Percentiles rank a stretch among this genome's conserved stretches.
These are phyloP conservation scores for Solioccasus polychromus DNA, from an alignment of 768 basidiomycete genomes.

Conservation along the genomic window DNA sequence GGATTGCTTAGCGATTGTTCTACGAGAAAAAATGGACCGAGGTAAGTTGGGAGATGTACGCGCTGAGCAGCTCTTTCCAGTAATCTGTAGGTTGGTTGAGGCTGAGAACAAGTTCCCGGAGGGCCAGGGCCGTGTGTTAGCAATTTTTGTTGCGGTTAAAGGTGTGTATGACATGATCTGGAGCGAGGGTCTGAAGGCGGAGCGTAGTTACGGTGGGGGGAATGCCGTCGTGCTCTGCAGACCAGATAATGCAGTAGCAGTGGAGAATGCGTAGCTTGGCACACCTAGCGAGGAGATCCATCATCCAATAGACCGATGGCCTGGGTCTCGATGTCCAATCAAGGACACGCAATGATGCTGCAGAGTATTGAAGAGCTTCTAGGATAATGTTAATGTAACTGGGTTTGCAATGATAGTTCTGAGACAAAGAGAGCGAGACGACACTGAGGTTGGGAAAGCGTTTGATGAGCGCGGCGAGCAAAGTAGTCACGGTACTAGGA, in stretches of 20 bases:
- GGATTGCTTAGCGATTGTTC: background rate
- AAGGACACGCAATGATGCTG: conserved; percentile 21
- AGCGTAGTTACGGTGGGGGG: conserved; percentile 17
- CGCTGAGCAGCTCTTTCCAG: conserved; percentile 14
- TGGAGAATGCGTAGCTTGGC: conserved; percentile 17
- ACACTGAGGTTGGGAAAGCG: conserved; percentile 19
- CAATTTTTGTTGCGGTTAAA: background rate
- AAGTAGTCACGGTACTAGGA: background rate
- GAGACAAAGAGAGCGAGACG: conserved; percentile 14
- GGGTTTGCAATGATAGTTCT: background rate
- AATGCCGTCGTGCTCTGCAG: conserved; percentile 1
- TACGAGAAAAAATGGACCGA: conserved; percentile 12
- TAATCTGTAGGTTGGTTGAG: background rate
- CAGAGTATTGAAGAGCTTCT: conserved; percentile 14
- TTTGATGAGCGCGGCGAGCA: conserved; percentile 11
- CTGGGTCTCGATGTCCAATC: conserved; percentile 11
- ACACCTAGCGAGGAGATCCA: conserved; percentile 9
- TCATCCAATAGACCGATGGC: background rate
- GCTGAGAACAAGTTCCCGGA: conserved; percentile 19
- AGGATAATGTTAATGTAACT: conserved; percentile 9
- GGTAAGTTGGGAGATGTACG: conserved; percentile 14
- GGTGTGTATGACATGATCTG: background rate
- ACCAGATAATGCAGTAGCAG: conserved; percentile 11
- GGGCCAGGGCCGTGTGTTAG: conserved; percentile 12
- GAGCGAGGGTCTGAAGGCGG: conserved; percentile 1